Conservation (phyloP, 73 alveolate species). For the Blepharisma stoltei region DNA sequence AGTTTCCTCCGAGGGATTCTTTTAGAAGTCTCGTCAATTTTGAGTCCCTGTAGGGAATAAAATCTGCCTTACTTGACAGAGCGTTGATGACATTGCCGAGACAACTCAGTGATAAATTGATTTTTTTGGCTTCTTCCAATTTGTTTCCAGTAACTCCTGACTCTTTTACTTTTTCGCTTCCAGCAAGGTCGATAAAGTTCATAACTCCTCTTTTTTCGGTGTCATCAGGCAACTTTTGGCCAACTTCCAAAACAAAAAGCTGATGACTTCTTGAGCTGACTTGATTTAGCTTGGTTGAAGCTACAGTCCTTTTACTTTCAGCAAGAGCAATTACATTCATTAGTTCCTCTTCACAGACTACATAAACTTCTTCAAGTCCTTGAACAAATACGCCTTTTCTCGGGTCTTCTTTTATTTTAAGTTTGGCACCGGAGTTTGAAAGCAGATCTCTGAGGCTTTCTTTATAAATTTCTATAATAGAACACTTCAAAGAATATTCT, state of each 20-base stretch:
- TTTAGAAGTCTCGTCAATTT: slow-evolving; percentile 76
- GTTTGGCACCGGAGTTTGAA: slow-evolving; percentile 40
- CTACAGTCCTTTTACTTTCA: slow-evolving; percentile 65
- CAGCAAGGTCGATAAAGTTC: slow-evolving; percentile 84
- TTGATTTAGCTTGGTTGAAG: slow-evolving; percentile 64
- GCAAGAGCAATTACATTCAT: slow-evolving; percentile 49
- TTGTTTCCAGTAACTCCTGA: slow-evolving; percentile 71
- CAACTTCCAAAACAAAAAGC: slow-evolving; percentile 52
- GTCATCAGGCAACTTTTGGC: slow-evolving; percentile 47
- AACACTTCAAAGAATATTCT: slow-evolving; percentile 63
- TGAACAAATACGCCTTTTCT: slow-evolving; percentile 76
- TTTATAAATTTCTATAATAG: slow-evolving; percentile 80
- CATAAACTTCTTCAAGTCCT: slow-evolving; percentile 62
- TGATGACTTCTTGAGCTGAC: slow-evolving; percentile 68
- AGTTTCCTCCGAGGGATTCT: slow-evolving; percentile 85
- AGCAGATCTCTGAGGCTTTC: slow-evolving; percentile 67
- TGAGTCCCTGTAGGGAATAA: slow-evolving; percentile 83
- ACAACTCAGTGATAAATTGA: slow-evolving; percentile 76
- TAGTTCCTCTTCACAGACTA: slow-evolving; percentile 46
- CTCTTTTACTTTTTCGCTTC: slow-evolving; percentile 74
- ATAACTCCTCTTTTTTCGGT: slow-evolving; percentile 63
- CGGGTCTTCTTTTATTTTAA: slow-evolving; percentile 69
- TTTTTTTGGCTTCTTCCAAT: slow-evolving; percentile 79
- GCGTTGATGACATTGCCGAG: slow-evolving; percentile 80
- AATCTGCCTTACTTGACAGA: slow-evolving; percentile 64